Evolutionary conservation across 169 alveolate genomes (phyloP).

Genomic region (Babesia gibsoni): DNA sequence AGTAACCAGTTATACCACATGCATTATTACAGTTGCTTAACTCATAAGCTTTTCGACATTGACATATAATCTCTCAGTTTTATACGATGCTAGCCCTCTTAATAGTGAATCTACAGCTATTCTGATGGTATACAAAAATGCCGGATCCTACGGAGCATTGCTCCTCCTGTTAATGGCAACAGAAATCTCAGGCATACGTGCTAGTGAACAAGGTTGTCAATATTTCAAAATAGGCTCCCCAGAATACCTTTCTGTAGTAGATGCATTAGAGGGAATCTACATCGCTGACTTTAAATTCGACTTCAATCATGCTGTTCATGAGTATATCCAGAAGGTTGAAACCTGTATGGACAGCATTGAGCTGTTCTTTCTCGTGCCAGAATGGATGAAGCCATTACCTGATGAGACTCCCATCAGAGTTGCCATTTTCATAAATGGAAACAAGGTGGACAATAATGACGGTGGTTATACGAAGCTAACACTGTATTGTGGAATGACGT

Average conservation of each 20-base stretch:
- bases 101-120: too few relatives aligned
- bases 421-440: conserved; percentile 14
- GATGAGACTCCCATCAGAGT: too few relatives aligned
- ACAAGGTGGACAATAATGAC: background rate
- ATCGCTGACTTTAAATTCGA: conserved; percentile 21
- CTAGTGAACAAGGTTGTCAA: too few relatives aligned
- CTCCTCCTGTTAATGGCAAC: too few relatives aligned
- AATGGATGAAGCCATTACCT: conserved; percentile 38
- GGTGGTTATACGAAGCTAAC: conserved; percentile 13
- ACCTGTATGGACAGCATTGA: conserved; percentile 16
- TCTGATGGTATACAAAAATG: too few relatives aligned
- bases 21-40: too few relatives aligned
- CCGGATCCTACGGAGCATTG: too few relatives aligned
- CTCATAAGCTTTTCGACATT: too few relatives aligned
- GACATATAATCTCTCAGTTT: too few relatives aligned
- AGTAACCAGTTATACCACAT: too few relatives aligned
- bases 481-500: conserved; percentile 45
- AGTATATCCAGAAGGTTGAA: conserved; percentile 21
- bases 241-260: background rate
- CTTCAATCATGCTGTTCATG: conserved; percentile 3
- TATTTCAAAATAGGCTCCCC: background rate
- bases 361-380: conserved; percentile 21
- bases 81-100: too few relatives aligned
- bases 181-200: too few relatives aligned
- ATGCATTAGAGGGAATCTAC: conserved; percentile 10